These are phyloP conservation scores for Tubosaeta sp. DNA, from an alignment of 768 basidiomycete species.

Conservation along the genomic window DNA sequence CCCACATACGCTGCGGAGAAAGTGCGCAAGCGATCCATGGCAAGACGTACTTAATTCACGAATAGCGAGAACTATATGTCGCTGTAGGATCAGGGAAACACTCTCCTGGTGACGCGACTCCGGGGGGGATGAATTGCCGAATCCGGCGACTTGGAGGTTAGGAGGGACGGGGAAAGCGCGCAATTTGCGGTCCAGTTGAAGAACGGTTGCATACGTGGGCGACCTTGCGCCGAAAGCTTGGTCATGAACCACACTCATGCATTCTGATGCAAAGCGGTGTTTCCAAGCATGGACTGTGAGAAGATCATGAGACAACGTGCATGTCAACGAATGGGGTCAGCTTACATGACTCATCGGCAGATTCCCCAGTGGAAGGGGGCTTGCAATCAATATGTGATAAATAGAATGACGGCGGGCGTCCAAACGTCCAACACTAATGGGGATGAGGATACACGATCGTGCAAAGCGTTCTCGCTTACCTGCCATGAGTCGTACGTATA, in stretches of 20 bases:
- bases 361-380: conserved; percentile 48
- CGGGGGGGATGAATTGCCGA: conserved; percentile 49
- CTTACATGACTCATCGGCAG: conserved; percentile 56
- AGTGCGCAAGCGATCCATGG: neutral
- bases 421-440: conserved; percentile 61
- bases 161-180: conserved; percentile 65
- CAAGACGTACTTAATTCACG: conserved; percentile 59
- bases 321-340: neutral
- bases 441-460: conserved; percentile 12
- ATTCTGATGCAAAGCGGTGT: conserved; percentile 63
- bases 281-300: conserved; percentile 63
- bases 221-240: conserved; percentile 69
- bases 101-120: conserved; percentile 36
- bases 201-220: conserved; percentile 61
- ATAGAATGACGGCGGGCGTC: conserved; percentile 66
- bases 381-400: conserved; percentile 64
- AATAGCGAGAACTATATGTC: conserved; percentile 65
- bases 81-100: conserved; percentile 49
- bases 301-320: conserved; percentile 1
- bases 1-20: conserved; percentile 1
- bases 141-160: conserved; percentile 62
- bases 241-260: conserved; percentile 65
- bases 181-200: conserved; percentile 65
- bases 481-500: conserved; percentile 37
- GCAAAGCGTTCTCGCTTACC: conserved; percentile 13